Percentiles rank a stretch among this genome's conserved stretches.
phyloP scores from a whole-genome alignment of 441 rosid species.

The Brassica balearica region DNA sequence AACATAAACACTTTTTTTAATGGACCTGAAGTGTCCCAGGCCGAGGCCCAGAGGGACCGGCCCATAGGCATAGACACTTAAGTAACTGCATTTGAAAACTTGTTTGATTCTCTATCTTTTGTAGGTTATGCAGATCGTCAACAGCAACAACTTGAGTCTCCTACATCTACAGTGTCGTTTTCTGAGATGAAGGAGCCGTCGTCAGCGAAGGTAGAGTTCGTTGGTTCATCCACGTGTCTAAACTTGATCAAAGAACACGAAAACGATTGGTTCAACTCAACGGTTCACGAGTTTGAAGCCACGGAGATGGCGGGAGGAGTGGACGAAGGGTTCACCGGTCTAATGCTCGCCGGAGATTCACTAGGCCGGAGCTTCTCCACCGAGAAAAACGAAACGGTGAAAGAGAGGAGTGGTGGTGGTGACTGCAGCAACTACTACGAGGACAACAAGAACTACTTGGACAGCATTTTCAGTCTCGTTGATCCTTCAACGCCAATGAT shows the following conservation, averaged over 20 bases:
- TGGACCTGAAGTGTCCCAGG: no score
- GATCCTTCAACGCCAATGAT: not conserved
- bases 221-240: constrained; percentile 9
- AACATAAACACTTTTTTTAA: not conserved
- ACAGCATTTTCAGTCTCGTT: not conserved
- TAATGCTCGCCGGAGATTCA: not conserved
- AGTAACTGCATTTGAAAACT: not conserved
- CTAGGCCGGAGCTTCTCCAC: not conserved
- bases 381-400: not conserved
- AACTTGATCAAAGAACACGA: not conserved
- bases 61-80: not conserved
- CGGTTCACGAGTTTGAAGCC: constrained; percentile 16
- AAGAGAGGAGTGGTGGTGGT: not conserved
- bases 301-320: constrained; percentile 40
- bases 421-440: not conserved
- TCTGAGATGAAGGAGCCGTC: constrained; percentile 52
- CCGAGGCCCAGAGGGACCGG: no score
- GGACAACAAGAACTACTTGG: not conserved
- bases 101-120: not conserved
- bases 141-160: constrained; percentile 57
- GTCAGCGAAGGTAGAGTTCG: not conserved
- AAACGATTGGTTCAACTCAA: not conserved
- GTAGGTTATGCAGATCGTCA: constrained; percentile 39
- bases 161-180: constrained; percentile 78
- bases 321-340: not conserved